These are phyloP conservation scores for Fusarium sp. DNA, from an alignment of 2,329 filamentous ascomycete species.

Conservation along the genomic window DNA sequence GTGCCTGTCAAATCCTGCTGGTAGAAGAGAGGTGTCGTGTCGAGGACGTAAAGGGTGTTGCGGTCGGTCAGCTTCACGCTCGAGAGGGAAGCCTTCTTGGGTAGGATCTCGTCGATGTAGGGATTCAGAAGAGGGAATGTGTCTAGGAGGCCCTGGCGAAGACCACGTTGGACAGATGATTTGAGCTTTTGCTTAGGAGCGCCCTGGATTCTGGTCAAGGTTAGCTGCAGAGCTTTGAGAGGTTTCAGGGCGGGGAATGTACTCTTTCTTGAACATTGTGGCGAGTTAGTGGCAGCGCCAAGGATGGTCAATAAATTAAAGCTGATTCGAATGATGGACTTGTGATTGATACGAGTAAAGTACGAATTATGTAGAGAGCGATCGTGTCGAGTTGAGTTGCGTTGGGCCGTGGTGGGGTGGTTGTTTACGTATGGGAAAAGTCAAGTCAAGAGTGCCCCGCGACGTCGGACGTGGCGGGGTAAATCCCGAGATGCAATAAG, in stretches of 20 bases:
- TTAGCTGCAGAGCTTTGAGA: conserved; percentile 33
- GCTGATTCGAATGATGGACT: rapidly evolving
- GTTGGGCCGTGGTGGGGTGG: conserved; percentile 42
- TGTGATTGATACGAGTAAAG: background rate
- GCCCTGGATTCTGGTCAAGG: conserved; percentile 66
- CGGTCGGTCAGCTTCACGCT: conserved; percentile 94
- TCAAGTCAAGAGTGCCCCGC: conserved; percentile 45
- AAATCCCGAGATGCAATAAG: conserved; percentile 50
- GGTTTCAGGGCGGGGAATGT: conserved; percentile 50
- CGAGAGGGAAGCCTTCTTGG: conserved; percentile 92
- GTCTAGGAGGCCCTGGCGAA: conserved; percentile 84
- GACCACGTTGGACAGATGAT: conserved; percentile 89
- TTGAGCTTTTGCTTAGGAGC: conserved; percentile 96
- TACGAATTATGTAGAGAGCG: background rate
- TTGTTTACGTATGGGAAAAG: conserved; percentile 43
- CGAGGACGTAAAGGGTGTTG: conserved; percentile 87
- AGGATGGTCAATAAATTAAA: background rate
- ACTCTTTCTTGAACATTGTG: conserved; percentile 96
- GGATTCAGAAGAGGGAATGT: conserved; percentile 88
- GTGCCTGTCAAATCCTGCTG: conserved; percentile 81
- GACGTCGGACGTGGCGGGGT: conserved; percentile 46
- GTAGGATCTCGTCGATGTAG: conserved; percentile 92
- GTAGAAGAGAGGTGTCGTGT: conserved; percentile 86
- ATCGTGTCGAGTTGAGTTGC: conserved; percentile 11
- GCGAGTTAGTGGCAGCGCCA: conserved; percentile 34